Percentiles rank a stretch among this genome's conserved stretches.
phyloP scores from a whole-genome alignment of 805 yeast species.

The Yamadazyma sp. region DNA sequence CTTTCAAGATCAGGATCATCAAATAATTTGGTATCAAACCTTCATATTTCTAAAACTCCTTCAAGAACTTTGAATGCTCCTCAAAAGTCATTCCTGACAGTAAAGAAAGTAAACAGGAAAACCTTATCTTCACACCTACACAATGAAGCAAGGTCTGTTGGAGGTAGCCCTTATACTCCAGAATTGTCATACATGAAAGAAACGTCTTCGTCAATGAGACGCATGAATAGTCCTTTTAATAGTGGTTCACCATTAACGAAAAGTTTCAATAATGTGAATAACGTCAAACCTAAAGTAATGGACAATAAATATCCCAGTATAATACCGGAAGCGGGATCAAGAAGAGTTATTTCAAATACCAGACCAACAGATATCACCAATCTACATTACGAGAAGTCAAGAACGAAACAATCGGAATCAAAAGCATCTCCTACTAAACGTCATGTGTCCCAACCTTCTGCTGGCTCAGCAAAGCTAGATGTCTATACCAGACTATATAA shows the following conservation, averaged over 20 bases:
- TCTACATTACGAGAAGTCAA: slow-evolving; percentile 8
- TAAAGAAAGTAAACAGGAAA: slow-evolving; percentile 1
- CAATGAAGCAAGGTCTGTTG: slow-evolving; percentile 7
- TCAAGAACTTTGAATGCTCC: slow-evolving; percentile 4
- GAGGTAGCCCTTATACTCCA: slow-evolving; percentile 7
- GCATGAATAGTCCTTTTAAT: slow-evolving; percentile 15
- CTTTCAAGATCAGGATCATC: slow-evolving; percentile 9
- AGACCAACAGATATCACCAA: slow-evolving; percentile 22
- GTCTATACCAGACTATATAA: slow-evolving; percentile 14
- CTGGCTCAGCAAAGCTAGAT: slow-evolving; percentile 7
- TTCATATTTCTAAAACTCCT: slow-evolving; percentile 11
- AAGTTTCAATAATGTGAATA: background rate
- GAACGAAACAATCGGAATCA: background rate
- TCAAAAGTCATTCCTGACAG: slow-evolving; percentile 6
- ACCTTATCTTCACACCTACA: slow-evolving; percentile 2
- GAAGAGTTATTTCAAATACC: slow-evolving; percentile 4
- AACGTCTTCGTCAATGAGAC: slow-evolving; percentile 35
- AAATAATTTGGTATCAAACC: slow-evolving; percentile 3
- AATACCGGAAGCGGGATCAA: background rate
- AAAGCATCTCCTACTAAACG: slow-evolving; percentile 4
- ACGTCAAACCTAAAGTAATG: background rate
- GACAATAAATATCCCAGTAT: background rate
- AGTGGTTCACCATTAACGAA: slow-evolving; percentile 2
- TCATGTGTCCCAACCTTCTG: slow-evolving; percentile 8
- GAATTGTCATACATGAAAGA: slow-evolving; percentile 39